Percentiles rank a stretch among this genome's conserved stretches.
Evolutionary conservation across 345 rosid species (phyloP).

Genomic region (Erodium maritimum): DNA sequence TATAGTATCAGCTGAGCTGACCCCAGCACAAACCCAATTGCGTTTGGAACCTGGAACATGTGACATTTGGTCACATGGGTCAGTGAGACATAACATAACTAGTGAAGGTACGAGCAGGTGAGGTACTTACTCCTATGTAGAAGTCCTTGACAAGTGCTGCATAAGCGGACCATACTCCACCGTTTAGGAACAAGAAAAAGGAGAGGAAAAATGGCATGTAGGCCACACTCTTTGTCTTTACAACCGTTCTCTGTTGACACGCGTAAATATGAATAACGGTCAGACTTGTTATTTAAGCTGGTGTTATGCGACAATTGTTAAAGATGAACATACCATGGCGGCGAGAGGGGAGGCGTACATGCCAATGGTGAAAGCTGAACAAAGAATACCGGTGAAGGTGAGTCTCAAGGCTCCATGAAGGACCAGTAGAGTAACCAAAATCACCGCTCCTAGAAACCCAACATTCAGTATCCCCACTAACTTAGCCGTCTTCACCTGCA

Average conservation of each 20-base stretch:
- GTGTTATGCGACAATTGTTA: background rate
- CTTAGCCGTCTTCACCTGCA: constrained; percentile 35
- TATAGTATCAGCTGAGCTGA: constrained; percentile 40
- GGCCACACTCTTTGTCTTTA: constrained; percentile 25
- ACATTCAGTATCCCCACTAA: constrained; percentile 29
- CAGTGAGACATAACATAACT: too few relatives aligned
- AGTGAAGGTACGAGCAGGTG: background rate
- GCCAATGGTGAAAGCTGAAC: constrained; percentile 34
- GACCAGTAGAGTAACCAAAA: constrained; percentile 30
- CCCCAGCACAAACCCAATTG: constrained; percentile 36
- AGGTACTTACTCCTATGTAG: constrained; percentile 28
- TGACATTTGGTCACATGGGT: too few relatives aligned
- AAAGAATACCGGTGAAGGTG: constrained; percentile 37
- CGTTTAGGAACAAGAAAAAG: constrained; percentile 27
- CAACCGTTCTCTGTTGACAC: constrained; percentile 27
- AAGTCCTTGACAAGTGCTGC: constrained; percentile 22
- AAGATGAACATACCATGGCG: constrained; percentile 25
- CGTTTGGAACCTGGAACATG: constrained; percentile 37
- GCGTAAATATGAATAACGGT: too few relatives aligned
- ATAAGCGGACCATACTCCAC: constrained; percentile 21
- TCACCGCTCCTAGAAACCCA: constrained; percentile 37
- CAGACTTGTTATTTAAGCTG: too few relatives aligned
- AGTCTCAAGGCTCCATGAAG: constrained; percentile 24
- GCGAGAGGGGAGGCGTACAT: constrained; percentile 54
- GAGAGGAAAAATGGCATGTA: constrained; percentile 39